Conservation (phyloP, 2,329 filamentous ascomycete genomes). For the Pestalotiopsis sp. region DNA sequence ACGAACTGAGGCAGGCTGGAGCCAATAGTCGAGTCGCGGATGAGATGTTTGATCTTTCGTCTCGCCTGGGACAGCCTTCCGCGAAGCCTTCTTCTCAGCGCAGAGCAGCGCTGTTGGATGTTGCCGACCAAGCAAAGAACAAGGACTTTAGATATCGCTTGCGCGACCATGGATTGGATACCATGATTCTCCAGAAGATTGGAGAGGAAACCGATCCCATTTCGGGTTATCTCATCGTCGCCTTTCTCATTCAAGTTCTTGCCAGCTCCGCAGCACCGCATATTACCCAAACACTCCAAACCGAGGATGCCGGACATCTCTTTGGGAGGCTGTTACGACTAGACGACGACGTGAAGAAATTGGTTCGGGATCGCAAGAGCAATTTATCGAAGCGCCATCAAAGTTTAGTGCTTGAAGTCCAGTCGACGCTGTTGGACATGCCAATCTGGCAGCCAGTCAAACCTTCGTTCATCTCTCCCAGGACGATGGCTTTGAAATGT, state of each 20-base stretch:
- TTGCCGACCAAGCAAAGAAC: slow-evolving; percentile 61
- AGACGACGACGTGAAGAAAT: slow-evolving; percentile 56
- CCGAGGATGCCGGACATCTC: slow-evolving; percentile 56
- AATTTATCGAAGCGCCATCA: slow-evolving; percentile 72
- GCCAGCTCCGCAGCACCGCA: slow-evolving; percentile 62
- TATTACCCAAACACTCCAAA: slow-evolving; percentile 58
- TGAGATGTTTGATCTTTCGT: slow-evolving; percentile 65
- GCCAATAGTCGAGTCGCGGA: slow-evolving; percentile 68
- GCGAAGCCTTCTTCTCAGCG: slow-evolving; percentile 52
- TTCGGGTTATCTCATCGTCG: slow-evolving; percentile 65
- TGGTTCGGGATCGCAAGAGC: slow-evolving; percentile 66
- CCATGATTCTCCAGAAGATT: slow-evolving; percentile 66
- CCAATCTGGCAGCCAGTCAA: slow-evolving; percentile 61
- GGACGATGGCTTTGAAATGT: slow-evolving; percentile 64
- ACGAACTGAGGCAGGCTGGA: slow-evolving; percentile 67
- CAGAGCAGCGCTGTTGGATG: slow-evolving; percentile 60
- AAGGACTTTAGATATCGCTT: slow-evolving; percentile 71
- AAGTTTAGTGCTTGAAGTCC: slow-evolving; percentile 56
- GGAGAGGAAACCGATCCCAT: slow-evolving; percentile 62
- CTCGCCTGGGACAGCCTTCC: slow-evolving; percentile 58
- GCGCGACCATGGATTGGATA: slow-evolving; percentile 72
- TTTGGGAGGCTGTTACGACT: slow-evolving; percentile 57
- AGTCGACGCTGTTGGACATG: slow-evolving; percentile 52
- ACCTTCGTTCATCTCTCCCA: slow-evolving; percentile 59
- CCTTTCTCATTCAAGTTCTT: slow-evolving; percentile 65